Conservation (phyloP, 2,329 filamentous ascomycete genomes). For the Fusarium graminum region DNA sequence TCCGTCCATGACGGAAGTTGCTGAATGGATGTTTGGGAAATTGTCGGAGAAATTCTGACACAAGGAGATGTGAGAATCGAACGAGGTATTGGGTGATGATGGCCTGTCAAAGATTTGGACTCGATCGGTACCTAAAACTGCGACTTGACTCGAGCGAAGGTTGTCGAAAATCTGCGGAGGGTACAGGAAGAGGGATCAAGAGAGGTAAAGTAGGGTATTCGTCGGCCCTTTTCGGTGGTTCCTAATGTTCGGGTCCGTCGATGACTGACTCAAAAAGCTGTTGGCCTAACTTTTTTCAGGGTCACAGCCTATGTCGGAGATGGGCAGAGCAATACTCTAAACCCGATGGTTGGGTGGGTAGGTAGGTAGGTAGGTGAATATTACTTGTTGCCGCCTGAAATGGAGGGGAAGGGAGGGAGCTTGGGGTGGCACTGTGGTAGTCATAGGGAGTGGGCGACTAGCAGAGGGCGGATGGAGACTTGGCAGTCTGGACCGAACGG, state of each 20-base stretch:
- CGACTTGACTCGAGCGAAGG: conserved; percentile 2
- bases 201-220: conserved; percentile 2
- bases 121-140: conserved; percentile 2
- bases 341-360: conserved; percentile 5
- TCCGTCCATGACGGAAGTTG: conserved; percentile 78
- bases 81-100: conserved; percentile 24
- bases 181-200: conserved; percentile 4
- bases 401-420: conserved; percentile 20
- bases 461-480: background rate
- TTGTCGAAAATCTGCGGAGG: conserved; percentile 6
- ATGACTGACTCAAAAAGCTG: conserved; percentile 19
- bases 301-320: conserved; percentile 21
- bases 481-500: background rate
- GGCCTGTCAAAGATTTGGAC: conserved; percentile 32
- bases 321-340: conserved; percentile 2
- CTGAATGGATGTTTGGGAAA: conserved; percentile 11
- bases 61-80: conserved; percentile 20
- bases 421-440: background rate
- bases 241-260: conserved; percentile 15
- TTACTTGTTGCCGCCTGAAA: conserved; percentile 27
- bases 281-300: conserved; percentile 23
- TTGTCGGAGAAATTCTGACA: conserved; percentile 11
- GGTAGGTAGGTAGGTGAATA: background rate
- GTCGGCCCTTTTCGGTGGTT: conserved; percentile 17
- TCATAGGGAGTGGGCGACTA: background rate